A percentile compares a stretch with the other conserved stretches of the same genome.
Conservation (phyloP, 1,284 basidiomycete genomes). For the Apiotrichum siamense region DNA sequence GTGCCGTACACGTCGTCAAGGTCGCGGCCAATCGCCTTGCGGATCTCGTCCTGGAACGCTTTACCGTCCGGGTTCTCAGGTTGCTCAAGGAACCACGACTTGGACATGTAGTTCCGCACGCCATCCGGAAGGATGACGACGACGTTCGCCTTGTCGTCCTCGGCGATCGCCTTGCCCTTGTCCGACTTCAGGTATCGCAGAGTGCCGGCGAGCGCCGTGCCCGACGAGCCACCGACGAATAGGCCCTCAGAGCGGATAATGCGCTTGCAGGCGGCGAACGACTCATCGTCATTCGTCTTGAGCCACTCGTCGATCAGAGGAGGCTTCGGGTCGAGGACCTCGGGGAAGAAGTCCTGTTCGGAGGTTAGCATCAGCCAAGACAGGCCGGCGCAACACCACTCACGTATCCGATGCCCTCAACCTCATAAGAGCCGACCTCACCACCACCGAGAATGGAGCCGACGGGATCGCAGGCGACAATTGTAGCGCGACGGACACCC, state of each 20-base stretch:
- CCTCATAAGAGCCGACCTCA: constrained; percentile 61
- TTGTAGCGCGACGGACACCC: constrained; percentile 30
- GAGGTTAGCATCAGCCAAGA: not conserved
- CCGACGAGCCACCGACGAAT: constrained; percentile 85
- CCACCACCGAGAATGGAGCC: constrained; percentile 73
- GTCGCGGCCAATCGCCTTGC: constrained; percentile 16
- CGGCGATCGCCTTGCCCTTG: constrained; percentile 61
- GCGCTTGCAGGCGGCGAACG: constrained; percentile 67
- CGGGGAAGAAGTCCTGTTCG: constrained; percentile 73
- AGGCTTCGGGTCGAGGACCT: constrained; percentile 53
- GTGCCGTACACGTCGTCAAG: constrained; percentile 16
- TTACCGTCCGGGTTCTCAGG: constrained; percentile 1
- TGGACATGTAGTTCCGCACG: constrained; percentile 94
- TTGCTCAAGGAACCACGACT: constrained; percentile 49
- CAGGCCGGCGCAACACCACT: constrained; percentile 1
- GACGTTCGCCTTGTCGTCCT: constrained; percentile 72
- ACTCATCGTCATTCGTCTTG: constrained; percentile 75
- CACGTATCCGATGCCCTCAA: constrained; percentile 81
- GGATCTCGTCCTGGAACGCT: constrained; percentile 11
- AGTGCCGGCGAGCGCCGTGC: constrained; percentile 73
- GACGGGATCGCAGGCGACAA: constrained; percentile 89
- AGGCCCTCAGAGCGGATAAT: constrained; percentile 83
- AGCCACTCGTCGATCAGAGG: constrained; percentile 63
- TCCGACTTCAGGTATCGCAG: constrained; percentile 66
- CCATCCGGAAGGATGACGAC: constrained; percentile 86